These are phyloP conservation scores for Nakaseomyces glabratus DNA, from an alignment of 1,139 yeast species.

Conservation along the genomic window DNA sequence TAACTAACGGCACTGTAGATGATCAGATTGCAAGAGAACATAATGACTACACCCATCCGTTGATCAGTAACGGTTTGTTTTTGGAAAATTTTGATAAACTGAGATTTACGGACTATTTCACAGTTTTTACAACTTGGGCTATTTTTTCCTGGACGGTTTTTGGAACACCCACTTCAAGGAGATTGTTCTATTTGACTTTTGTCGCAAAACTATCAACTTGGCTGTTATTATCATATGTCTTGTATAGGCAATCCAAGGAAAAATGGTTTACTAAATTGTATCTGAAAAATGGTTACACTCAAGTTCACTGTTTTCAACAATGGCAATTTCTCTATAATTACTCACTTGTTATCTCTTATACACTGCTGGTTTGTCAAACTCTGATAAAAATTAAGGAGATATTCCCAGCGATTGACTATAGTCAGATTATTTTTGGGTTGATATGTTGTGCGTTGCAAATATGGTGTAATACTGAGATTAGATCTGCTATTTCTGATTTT, in stretches of 20 bases:
- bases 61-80: conserved; percentile 38
- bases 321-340: conserved; percentile 68
- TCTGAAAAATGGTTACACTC: conserved; percentile 58
- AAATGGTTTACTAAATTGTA: conserved; percentile 62
- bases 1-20: conserved; percentile 23
- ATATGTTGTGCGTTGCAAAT: conserved; percentile 55
- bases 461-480: conserved; percentile 66
- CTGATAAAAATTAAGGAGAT: conserved; percentile 19
- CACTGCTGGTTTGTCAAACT: conserved; percentile 31
- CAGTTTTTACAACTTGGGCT: conserved; percentile 41
- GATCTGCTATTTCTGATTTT: conserved; percentile 69
- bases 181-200: conserved; percentile 43
- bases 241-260: conserved; percentile 51
- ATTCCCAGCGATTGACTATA: conserved; percentile 24
- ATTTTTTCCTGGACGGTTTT: conserved; percentile 27
- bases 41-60: conserved; percentile 44
- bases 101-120: conserved; percentile 57
- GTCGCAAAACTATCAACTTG: conserved; percentile 46
- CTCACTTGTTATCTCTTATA: conserved; percentile 37
- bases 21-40: conserved; percentile 31
- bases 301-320: conserved; percentile 61
- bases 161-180: conserved; percentile 10
- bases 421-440: conserved; percentile 48
- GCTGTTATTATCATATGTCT: conserved; percentile 43
- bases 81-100: conserved; percentile 54